Evolutionary conservation across 768 basidiomycete species (phyloP).

Genomic region (Amanita molliuscula): DNA sequence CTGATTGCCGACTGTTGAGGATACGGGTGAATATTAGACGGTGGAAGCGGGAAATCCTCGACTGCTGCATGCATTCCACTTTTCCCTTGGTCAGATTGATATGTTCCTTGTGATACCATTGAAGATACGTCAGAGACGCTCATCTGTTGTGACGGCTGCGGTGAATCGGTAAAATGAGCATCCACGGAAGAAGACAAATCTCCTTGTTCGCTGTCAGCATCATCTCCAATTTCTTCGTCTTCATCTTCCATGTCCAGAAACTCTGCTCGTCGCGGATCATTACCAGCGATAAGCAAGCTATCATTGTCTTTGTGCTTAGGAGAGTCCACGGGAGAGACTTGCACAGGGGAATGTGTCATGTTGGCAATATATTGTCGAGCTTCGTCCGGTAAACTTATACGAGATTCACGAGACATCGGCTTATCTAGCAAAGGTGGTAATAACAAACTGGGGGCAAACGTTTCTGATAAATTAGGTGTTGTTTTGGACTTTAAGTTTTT

Average conservation of each 20-base stretch:
- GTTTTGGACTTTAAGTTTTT: not conserved
- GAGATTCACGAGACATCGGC: slow-evolving; percentile 47
- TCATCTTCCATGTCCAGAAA: slow-evolving; percentile 61
- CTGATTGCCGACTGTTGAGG: slow-evolving; percentile 15
- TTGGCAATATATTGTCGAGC: slow-evolving; percentile 62
- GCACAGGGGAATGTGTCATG: slow-evolving; percentile 53
- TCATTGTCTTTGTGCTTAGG: slow-evolving; percentile 9
- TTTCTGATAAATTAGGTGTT: not conserved
- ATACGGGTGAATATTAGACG: slow-evolving; percentile 18
- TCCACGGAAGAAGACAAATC: not conserved
- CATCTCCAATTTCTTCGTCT: slow-evolving; percentile 28
- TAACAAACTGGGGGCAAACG: not conserved
- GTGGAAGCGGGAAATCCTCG: slow-evolving; percentile 45
- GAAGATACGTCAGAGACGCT: not conserved
- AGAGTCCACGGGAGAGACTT: slow-evolving; percentile 37
- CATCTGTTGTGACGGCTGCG: not conserved
- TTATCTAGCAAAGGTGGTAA: not conserved
- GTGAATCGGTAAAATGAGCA: not conserved
- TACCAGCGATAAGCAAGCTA: slow-evolving; percentile 9
- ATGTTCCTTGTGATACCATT: not conserved
- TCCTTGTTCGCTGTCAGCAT: not conserved
- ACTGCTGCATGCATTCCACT: slow-evolving; percentile 29
- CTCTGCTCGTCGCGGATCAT: slow-evolving; percentile 27
- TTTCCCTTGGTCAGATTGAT: slow-evolving; percentile 13
- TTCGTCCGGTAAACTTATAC: slow-evolving; percentile 67